Base-by-base conservation (phyloP, 2,329 filamentous ascomycete genomes). In the Scedosporium dehoogii region DNA sequence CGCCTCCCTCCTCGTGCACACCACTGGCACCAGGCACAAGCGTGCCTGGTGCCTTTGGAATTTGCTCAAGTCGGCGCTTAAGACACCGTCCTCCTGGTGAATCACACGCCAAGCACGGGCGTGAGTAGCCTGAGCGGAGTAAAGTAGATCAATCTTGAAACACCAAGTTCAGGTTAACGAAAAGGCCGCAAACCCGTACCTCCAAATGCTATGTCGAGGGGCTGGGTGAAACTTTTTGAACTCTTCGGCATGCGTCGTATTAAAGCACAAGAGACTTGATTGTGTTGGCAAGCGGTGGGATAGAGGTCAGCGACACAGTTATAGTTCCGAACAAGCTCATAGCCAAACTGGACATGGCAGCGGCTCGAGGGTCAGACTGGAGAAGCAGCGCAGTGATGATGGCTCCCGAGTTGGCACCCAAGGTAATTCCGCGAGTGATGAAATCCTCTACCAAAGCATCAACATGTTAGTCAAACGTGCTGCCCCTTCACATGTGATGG, bases 301-400 rank as follows among this genome's bases (percentile, higher is more conserved):
- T 78, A 1, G 82, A 83, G 1, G 83, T 85, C 66, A 85, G 78
- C 4, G 83, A 71, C 16, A 86, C 78, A 0, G 81, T 85, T 10
- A 85, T 79, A 2, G 83, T 82, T 7, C 83, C 83, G 67, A 86
- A 85, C 7, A 86, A 66, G 59, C 79, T 82, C 84, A 87, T 86
- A 0, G 81, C 81, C 25, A 87, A 70, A 65, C 81, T 85, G 18
- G 81, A 82, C 59, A 86, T 72, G 18, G 84, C 83, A 0, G 83
- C 84, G 5, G 83, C 83, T 53, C 83, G 76, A 1, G 82, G 83
- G 65, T 86, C 83, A 1, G 79, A 80, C 2, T 77, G 74, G 2
- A 86, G 70, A 2, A 86, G 72, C 41, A 85, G 68, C 0, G 84
- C 83, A 3, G 84, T 86, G 1, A 78, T 83, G 46, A 86, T 82